Conservation (phyloP, 2,329 filamentous ascomycete genomes). For the Purpureocillium takamizusanense region DNA sequence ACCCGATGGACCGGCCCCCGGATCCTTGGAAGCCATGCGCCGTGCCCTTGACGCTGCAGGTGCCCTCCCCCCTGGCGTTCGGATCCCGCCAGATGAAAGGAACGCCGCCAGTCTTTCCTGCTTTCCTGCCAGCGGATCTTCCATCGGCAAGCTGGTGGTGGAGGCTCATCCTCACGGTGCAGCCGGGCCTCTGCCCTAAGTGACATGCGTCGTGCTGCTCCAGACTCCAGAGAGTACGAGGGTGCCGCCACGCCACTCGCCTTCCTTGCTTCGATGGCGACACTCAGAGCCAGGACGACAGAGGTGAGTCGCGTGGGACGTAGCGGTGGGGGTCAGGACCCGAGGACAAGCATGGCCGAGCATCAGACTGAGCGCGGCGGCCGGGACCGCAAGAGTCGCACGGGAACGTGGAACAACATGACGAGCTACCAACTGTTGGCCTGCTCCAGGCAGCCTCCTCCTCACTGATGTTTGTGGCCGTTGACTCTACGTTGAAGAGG, state of each 20-base stretch:
- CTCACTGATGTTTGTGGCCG: neutral
- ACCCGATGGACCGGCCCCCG: slow-evolving; percentile 1
- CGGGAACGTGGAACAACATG: slow-evolving; percentile 3
- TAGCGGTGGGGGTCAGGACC: neutral
- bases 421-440: neutral
- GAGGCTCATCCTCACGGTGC: too few species aligned
- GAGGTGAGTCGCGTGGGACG: neutral
- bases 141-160: too few species aligned
- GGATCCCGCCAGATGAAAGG: too few species aligned
- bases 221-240: too few species aligned
- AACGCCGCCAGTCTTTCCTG: too few species aligned
- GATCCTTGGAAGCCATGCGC: slow-evolving; percentile 1
- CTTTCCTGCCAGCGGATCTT: too few species aligned
- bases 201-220: too few species aligned
- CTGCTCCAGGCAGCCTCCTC: neutral
- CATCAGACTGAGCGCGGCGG: slow-evolving; percentile 1
- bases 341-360: neutral
- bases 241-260: too few species aligned
- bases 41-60: neutral
- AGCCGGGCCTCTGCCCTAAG: too few species aligned
- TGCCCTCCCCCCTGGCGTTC: too few species aligned
- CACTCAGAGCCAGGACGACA: neutral
- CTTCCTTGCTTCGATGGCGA: too few species aligned
- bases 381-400: slow-evolving; percentile 4
- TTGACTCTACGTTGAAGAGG: too few species aligned